Conservation (phyloP, 768 basidiomycete species). For the Tremella fuciformis region DNA sequence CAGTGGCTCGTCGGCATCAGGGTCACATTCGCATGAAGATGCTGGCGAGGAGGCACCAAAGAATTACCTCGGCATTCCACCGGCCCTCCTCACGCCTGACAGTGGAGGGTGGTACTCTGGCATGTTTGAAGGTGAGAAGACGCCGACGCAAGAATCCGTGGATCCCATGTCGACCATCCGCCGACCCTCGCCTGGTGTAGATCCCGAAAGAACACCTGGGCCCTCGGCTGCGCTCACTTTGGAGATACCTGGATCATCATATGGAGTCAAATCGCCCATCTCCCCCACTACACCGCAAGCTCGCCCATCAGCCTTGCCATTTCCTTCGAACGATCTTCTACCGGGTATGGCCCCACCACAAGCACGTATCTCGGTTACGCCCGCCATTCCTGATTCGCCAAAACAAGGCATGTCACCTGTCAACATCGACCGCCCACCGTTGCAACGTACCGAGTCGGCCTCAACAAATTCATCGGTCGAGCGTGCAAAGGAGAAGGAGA, state of each 20-base stretch:
- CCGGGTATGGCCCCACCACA: conserved; percentile 46
- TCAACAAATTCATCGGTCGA: conserved; percentile 15
- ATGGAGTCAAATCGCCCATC: not conserved
- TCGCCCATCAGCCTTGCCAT: conserved; percentile 8
- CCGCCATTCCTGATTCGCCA: conserved; percentile 24
- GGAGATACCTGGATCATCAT: conserved; percentile 5
- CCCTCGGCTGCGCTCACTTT: conserved; percentile 13
- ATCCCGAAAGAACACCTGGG: conserved; percentile 17
- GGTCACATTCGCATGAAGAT: conserved; percentile 30
- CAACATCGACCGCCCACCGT: conserved; percentile 19
- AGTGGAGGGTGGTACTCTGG: conserved; percentile 14
- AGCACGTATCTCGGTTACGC: conserved; percentile 23
- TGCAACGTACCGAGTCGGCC: conserved; percentile 30
- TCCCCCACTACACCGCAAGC: conserved; percentile 16
- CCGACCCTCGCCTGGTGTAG: conserved; percentile 24
- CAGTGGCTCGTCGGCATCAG: conserved; percentile 27
- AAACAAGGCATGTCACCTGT: conserved; percentile 19
- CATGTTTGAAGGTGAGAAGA: conserved; percentile 41
- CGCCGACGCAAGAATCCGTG: conserved; percentile 41
- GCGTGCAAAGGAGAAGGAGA: conserved; percentile 44
- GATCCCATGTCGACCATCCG: conserved; percentile 16
- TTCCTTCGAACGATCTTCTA: conserved; percentile 25
- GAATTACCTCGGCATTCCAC: conserved; percentile 26
- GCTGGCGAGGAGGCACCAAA: conserved; percentile 8
- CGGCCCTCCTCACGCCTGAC: conserved; percentile 12